Base-by-base conservation (phyloP, 2,329 filamentous ascomycete genomes). In the Xylaria sp. region DNA sequence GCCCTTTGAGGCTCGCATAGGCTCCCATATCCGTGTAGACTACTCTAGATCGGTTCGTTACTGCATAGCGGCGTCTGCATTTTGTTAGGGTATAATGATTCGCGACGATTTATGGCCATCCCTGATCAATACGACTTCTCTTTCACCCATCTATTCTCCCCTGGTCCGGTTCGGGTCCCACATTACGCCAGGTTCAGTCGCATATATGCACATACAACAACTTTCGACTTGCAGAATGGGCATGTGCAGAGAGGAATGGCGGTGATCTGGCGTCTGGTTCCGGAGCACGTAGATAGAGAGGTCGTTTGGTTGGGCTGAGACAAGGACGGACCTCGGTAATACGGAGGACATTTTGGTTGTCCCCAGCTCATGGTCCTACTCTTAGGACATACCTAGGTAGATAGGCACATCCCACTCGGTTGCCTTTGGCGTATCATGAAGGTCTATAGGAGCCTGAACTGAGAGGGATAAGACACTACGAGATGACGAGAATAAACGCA, bases 31-130 rank as follows among this genome's bases (percentile, higher is more conserved):
- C 58, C 50, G 54, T 61, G 56, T 60, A 60, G 48, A 65, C 43
- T 59, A 63, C 48, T 61, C 60, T 59, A 54, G 50, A 59, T 60
- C 57, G 58, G 55, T 52, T 57, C 44, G 61, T 57, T 54, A 67
- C 63, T 69, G 68, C 69, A 71, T 69, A 70, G 69, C 69, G 69
- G 68, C 63, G 52, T 62, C 57, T 66, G 66, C 64, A 69, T 66
- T 60, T 63, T 64, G 62, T 61, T 59, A 50, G 62, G 64, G 63
- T 62, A 66, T 63, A 59, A 63, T 63, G 60, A 52, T 65, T 62
- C 61, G 60, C 53, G 63, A 66, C 57, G 64, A 66, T 64, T 66
- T 61, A 66, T 59, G 64, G 60, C 61, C 48, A 51, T 56, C 47
- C 46, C 52, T 62, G 49, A 52, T 55, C 54, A 39, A 51, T 54